Conservation (phyloP, 1,139 yeast genomes). For the Torulaspora pretoriensis region DNA sequence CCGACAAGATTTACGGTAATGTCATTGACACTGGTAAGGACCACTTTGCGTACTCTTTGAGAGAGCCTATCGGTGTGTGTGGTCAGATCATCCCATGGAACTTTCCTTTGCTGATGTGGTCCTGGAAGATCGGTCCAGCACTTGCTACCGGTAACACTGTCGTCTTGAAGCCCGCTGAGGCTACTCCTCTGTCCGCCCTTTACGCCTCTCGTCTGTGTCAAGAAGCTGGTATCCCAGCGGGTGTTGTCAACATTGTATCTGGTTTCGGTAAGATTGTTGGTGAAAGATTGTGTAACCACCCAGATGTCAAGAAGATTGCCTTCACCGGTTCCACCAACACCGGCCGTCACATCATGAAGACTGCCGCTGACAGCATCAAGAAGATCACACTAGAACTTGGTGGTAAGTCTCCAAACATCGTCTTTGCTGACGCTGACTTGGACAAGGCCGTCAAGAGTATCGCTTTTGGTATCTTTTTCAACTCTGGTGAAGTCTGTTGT, state of each 20-base stretch:
- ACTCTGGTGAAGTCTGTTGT: constrained; percentile 69
- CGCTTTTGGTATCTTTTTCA: constrained; percentile 50
- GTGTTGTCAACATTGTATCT: constrained; percentile 71
- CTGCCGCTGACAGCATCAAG: constrained; percentile 62
- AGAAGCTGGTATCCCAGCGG: constrained; percentile 77
- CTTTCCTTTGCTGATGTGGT: constrained; percentile 74
- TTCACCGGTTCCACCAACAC: constrained; percentile 86
- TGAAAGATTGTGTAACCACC: constrained; percentile 55
- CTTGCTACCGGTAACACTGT: constrained; percentile 79
- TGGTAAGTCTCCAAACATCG: constrained; percentile 63
- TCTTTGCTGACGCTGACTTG: constrained; percentile 55
- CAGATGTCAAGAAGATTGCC: constrained; percentile 66
- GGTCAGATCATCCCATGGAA: constrained; percentile 89
- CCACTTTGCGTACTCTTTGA: constrained; percentile 47
- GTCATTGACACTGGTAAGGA: constrained; percentile 55
- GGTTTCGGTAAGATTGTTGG: constrained; percentile 65
- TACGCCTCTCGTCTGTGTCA: constrained; percentile 56
- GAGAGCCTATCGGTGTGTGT: constrained; percentile 73
- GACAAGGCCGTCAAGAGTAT: constrained; percentile 48
- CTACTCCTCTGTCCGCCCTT: constrained; percentile 76
- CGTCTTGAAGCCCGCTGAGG: constrained; percentile 76
- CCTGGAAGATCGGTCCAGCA: constrained; percentile 83
- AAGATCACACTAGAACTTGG: constrained; percentile 72
- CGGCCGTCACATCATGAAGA: constrained; percentile 69
- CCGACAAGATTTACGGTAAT: constrained; percentile 64